Base-by-base conservation (phyloP, 495 filamentous ascomycete genomes). In the Mytilinidion resinicola region DNA sequence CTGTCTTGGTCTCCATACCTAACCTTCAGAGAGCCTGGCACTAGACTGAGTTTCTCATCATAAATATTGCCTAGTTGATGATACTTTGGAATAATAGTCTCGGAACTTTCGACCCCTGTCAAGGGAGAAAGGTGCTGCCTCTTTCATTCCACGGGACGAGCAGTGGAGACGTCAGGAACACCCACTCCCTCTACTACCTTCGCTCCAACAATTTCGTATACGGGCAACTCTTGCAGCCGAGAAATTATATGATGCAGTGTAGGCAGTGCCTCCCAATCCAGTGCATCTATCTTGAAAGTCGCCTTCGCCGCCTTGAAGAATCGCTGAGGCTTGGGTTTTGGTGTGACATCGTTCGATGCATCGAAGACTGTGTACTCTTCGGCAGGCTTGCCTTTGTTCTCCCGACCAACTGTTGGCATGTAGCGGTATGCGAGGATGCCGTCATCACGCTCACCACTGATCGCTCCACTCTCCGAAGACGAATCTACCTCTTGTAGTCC, bases 201-300 rank as follows among this genome's bases (percentile, higher is more conserved):
- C 3, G 74, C 78, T 11, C 71, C 70, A 14, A 83, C 67, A 47
- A 82, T 60, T 55, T 78, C 76, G 61, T 80, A 80, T 7, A 80
- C 67, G 0, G 78, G 81, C 44, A 85, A 73, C 50, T 81, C 78
- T 0, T 73, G 76, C 57, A 83, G 56, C 25, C 70, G 67, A 41
- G 68, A 67, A 20, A 80, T 65, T 25, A 84, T 69, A 68, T 82
- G 78, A 59, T 84, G 78, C 39, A 83, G 66, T 1, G 79, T 83
- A 0, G 82, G 81, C 51, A 84, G 61, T 17, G 65, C 65, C 30
- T 79, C 67, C 78, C 73, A 78, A 54, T 76, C 72, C 17, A 77
- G 62, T 5, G 62, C 64, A 37, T 77, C 67, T 37, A 82, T 72
- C 46, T 70, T 65, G 54, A 81, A 66, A n/a, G 62, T 71, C 8